Evolutionary conservation across 345 rosid species (phyloP).

Genomic region (Nasturtium officinale): DNA sequence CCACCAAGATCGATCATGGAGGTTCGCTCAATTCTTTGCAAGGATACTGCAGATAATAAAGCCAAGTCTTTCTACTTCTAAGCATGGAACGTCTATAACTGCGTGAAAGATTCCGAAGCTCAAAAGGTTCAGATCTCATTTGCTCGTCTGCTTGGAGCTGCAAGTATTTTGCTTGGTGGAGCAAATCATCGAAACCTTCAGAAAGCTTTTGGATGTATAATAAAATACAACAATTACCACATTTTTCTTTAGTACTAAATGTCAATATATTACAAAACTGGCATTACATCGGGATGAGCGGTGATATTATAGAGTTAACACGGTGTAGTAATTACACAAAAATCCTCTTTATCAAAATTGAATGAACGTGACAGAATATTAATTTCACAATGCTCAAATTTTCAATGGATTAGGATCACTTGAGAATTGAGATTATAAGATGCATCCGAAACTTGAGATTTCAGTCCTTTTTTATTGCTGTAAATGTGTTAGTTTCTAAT

Average conservation of each 20-base stretch:
- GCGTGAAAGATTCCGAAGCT: neutral
- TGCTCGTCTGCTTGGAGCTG: slow-evolving; percentile 40
- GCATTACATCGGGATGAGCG: neutral
- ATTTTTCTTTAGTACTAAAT: neutral
- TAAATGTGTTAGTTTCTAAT: neutral
- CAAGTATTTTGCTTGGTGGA: slow-evolving; percentile 40
- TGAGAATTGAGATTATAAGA: too few species aligned
- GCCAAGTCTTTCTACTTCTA: slow-evolving; percentile 67
- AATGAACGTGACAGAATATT: neutral
- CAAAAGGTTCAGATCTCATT: slow-evolving; percentile 36
- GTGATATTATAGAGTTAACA: slow-evolving; percentile 15
- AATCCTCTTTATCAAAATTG: neutral
- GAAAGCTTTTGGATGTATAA: slow-evolving; percentile 29
- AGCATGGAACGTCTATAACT: slow-evolving; percentile 1
- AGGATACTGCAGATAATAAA: slow-evolving; percentile 75
- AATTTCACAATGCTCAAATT: neutral
- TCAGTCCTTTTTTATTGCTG: neutral
- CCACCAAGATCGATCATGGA: slow-evolving; percentile 91
- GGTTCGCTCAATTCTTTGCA: slow-evolving; percentile 89
- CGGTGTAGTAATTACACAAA: neutral
- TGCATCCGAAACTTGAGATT: neutral
- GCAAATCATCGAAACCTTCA: slow-evolving; percentile 31
- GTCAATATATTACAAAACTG: slow-evolving; percentile 22
- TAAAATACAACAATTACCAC: slow-evolving; percentile 27
- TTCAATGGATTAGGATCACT: neutral